Evolutionary conservation across 139 green algal genomes (phyloP).

Genomic region (Pseudopediastrum boryanum): DNA sequence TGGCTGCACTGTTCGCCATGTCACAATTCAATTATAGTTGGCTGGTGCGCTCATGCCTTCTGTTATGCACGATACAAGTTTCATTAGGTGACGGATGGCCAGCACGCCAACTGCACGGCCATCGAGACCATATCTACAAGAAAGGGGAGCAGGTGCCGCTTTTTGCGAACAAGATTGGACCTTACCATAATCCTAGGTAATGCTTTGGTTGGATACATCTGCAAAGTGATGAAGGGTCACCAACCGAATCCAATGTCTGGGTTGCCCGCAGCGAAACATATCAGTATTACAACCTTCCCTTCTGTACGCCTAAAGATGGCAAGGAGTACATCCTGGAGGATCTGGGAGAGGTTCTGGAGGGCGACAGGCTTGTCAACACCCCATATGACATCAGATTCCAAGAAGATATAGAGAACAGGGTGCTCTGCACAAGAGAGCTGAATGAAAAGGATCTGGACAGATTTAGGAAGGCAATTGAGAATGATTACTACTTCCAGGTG

Average conservation of each 20-base stretch:
- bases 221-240: neutral
- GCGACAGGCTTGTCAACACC: constrained; percentile 83
- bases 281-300: constrained; percentile 95
- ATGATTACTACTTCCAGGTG: constrained; percentile 99
- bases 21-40: too few relatives aligned
- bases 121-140: constrained; percentile 66
- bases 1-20: too few relatives aligned
- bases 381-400: constrained; percentile 90
- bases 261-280: constrained; percentile 87
- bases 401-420: constrained; percentile 77
- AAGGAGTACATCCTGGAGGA: constrained; percentile 86
- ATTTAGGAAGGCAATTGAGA: constrained; percentile 79
- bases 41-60: too few relatives aligned
- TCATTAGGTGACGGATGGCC: too few relatives aligned
- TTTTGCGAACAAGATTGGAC: constrained; percentile 80
- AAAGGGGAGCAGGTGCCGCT: constrained; percentile 63
- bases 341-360: constrained; percentile 87
- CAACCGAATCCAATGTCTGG: neutral
- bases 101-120: constrained; percentile 29
- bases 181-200: constrained; percentile 76
- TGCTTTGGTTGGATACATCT: neutral
- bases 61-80: too few relatives aligned
- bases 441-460: constrained; percentile 77
- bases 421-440: constrained; percentile 86
- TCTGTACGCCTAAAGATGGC: constrained; percentile 83